Percentiles rank a stretch among this genome's conserved stretches.
Conservation (phyloP, 2,329 filamentous ascomycete species). For the Cladosporium sp. region DNA sequence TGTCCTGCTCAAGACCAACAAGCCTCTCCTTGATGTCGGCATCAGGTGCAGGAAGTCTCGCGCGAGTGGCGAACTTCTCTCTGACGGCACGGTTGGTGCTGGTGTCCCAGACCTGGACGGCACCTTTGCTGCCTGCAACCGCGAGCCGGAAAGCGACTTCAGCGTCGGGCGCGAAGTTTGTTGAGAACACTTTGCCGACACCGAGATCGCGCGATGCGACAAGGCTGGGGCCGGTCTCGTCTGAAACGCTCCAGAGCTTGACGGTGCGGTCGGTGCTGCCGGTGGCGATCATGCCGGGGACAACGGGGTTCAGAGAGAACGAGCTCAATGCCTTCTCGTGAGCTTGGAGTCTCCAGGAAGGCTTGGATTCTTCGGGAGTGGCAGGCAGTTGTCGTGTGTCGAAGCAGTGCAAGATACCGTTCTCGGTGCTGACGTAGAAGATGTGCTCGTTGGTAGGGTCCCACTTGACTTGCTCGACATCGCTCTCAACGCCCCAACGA, state of each 20-base stretch:
- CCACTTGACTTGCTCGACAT: constrained; percentile 91
- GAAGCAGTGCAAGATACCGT: constrained; percentile 87
- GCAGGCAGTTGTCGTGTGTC: constrained; percentile 77
- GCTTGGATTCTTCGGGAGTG: constrained; percentile 72
- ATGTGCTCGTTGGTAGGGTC: constrained; percentile 88
- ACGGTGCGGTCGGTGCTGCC: constrained; percentile 93
- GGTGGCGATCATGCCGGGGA: constrained; percentile 91
- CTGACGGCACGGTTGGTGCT: constrained; percentile 88
- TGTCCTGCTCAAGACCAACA: constrained; percentile 67
- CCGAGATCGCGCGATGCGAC: constrained; percentile 89
- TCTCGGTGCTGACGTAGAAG: constrained; percentile 92
- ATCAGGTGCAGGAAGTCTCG: constrained; percentile 55
- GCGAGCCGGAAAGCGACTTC: constrained; percentile 91
- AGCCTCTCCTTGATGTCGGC: constrained; percentile 71
- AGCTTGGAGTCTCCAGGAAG: constrained; percentile 92
- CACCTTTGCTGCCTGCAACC: constrained; percentile 91
- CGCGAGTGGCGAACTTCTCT: constrained; percentile 74
- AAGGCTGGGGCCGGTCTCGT: constrained; percentile 76
- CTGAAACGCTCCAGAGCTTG: constrained; percentile 86
- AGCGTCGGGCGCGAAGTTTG: constrained; percentile 82
- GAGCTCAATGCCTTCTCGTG: constrained; percentile 90
- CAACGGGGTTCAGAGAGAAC: constrained; percentile 86
- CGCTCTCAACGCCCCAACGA: constrained; percentile 90
- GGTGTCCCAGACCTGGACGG: constrained; percentile 94
- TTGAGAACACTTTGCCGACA: constrained; percentile 91